Base-by-base conservation (phyloP, 1,284 basidiomycete species). In the Phylloboletellus chloephorus region DNA sequence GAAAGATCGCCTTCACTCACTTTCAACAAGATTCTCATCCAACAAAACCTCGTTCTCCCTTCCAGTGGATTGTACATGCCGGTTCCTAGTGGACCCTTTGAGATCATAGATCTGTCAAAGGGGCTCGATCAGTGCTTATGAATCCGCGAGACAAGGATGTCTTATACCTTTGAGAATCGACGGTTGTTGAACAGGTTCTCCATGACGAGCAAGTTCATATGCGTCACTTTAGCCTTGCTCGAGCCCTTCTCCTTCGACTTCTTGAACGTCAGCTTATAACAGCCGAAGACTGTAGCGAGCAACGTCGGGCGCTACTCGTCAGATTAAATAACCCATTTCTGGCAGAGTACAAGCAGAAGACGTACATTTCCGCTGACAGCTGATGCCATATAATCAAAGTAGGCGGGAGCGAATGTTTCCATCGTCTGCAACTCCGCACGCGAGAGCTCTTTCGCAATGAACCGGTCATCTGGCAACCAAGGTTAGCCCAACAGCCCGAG, bases 201-300 rank as follows among this genome's bases (percentile, higher is more conserved):
- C 91, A 98, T 98, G 41, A 98, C 91, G 31, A 98, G 70, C 19
- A 98, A 73, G 58, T 98, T 97, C 85, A 98, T 92, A 57, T 93
- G 82, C 16, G 88, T 88, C 7, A 82, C 77, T 60, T 89, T 89
- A 3, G 83, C 77, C 56, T 78, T 84, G 34, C 70, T 76, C 3
- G 72, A 54, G 10, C 70, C 69, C 46, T 68, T 76, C 48, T 82
- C 82, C 51, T 78, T 82, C 0, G 80, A 79, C 61, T 94, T 95
- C 52, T 81, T 81, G 67, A 93, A 94, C 1, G 90, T 92, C 48
- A 99, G 78, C 56, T 97, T 94, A 67, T 91, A 99, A 58, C 94
- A 95, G 1, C 96, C 96, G 52, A 98, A 97, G 43, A 98, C 88
- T 69, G 98, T 98, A 25, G 95, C 95, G 15, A 99, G 72, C 0